Evolutionary conservation across 495 filamentous ascomycete genomes (phyloP).

Genomic region (Penicillium diatomitis): DNA sequence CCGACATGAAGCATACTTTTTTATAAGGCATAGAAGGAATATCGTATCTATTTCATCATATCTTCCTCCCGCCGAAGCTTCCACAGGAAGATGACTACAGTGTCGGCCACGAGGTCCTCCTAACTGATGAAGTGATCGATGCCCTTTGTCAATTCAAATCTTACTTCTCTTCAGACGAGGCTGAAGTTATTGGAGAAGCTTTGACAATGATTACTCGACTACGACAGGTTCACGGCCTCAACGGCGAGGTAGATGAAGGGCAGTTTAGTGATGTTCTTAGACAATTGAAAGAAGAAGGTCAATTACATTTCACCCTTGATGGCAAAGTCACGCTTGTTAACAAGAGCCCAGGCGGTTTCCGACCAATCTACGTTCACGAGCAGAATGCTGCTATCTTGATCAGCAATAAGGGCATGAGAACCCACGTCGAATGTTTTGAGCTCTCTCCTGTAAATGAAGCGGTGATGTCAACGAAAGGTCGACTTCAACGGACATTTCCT

Average conservation of each 20-base stretch:
- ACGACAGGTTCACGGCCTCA: slow-evolving; percentile 3
- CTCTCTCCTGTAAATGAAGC: slow-evolving; percentile 38
- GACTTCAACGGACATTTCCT: slow-evolving; percentile 47
- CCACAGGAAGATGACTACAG: slow-evolving; percentile 39
- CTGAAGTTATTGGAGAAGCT: neutral
- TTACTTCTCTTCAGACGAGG: slow-evolving; percentile 1
- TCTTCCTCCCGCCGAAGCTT: slow-evolving; percentile 50
- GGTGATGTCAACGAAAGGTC: slow-evolving; percentile 40
- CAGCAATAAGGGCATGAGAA: slow-evolving; percentile 13
- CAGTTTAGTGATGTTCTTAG: slow-evolving; percentile 3
- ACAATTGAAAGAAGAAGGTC: slow-evolving; percentile 8
- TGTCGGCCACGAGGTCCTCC: slow-evolving; percentile 3
- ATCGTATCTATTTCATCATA: slow-evolving; percentile 32
- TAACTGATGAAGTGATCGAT: slow-evolving; percentile 9
- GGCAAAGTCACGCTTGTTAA: neutral
- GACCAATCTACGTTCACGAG: slow-evolving; percentile 38
- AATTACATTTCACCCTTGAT: neutral
- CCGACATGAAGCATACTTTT: too few relatives aligned
- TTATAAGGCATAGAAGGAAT: too few relatives aligned
- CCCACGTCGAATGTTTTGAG: slow-evolving; percentile 49
- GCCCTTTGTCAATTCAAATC: slow-evolving; percentile 19
- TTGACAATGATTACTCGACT: slow-evolving; percentile 13
- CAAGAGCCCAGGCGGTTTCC: slow-evolving; percentile 9
- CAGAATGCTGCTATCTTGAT: slow-evolving; percentile 56
- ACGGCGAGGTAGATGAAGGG: slow-evolving; percentile 9